Percentiles rank a stretch among this genome's conserved stretches.
Evolutionary conservation across 1,284 basidiomycete species (phyloP).

Genomic region (Apiotrichum akiyoshidainum): DNA sequence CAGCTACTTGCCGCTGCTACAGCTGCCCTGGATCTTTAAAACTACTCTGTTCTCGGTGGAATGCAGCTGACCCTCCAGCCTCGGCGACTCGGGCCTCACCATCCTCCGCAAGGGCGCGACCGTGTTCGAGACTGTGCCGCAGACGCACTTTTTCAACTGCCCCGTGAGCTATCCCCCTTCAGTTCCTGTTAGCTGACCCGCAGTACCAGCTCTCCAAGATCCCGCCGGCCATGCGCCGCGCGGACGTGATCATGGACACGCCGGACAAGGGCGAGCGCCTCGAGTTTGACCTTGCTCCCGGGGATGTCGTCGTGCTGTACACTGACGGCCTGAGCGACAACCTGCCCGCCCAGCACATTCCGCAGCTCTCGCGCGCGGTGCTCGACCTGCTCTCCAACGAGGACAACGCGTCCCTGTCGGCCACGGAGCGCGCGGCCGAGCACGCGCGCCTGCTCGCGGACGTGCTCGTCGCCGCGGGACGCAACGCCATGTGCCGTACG

Average conservation of each 20-base stretch:
- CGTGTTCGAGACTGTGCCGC: constrained; percentile 36
- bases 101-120: constrained; percentile 45
- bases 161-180: constrained; percentile 31
- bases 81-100: constrained; percentile 50
- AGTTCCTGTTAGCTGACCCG: constrained; percentile 10
- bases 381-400: constrained; percentile 32
- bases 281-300: constrained; percentile 40
- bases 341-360: constrained; percentile 50
- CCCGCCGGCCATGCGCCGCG: constrained; percentile 22
- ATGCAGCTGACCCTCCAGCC: constrained; percentile 23
- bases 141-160: constrained; percentile 53
- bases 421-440: constrained; percentile 36
- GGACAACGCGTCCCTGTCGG: constrained; percentile 35
- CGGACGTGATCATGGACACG: constrained; percentile 28
- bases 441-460: constrained; percentile 50
- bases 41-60: too few relatives aligned
- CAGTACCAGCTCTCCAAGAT: constrained; percentile 43
- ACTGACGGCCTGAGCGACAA: constrained; percentile 60
- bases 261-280: constrained; percentile 41
- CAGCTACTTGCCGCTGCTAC: too few relatives aligned
- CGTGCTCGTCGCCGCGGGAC: constrained; percentile 51
- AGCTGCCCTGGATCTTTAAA: too few relatives aligned
- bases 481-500: constrained; percentile 48
- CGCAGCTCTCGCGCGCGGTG: constrained; percentile 35
- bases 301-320: constrained; percentile 49